phyloP scores from a whole-genome alignment of 352 stramenopile genomes.

The Pythium monospermum region DNA sequence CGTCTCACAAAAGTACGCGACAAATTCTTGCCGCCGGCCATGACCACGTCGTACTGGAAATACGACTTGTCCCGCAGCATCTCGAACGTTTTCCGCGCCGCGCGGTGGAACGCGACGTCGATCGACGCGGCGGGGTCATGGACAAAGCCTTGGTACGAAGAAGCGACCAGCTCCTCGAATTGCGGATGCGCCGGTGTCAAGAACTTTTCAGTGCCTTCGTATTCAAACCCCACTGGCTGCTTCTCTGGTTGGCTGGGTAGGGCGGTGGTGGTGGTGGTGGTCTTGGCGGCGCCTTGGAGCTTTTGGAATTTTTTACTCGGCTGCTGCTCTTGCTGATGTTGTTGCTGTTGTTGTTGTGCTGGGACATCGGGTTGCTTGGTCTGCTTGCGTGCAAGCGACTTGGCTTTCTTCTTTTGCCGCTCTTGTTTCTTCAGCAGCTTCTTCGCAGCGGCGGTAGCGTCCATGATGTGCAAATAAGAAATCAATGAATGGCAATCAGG shows the following conservation, averaged over 20 bases:
- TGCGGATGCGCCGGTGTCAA: slow-evolving; percentile 18
- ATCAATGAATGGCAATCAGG: too few relatives aligned
- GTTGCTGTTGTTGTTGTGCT: neutral
- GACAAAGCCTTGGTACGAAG: slow-evolving; percentile 24
- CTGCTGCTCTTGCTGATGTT: neutral
- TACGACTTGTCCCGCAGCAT: slow-evolving; percentile 30
- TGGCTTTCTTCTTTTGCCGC: slow-evolving; percentile 26
- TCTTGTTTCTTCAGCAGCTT: slow-evolving; percentile 27
- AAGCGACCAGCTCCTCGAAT: slow-evolving; percentile 15
- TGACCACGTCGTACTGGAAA: slow-evolving; percentile 44
- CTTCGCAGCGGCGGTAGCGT: slow-evolving; percentile 14
- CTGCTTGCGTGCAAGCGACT: slow-evolving; percentile 16
- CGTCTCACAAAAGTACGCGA: slow-evolving; percentile 71
- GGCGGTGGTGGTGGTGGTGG: neutral
- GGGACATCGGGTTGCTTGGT: slow-evolving; percentile 9
- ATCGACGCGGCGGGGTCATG: slow-evolving; percentile 17
- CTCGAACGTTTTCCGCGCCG: slow-evolving; percentile 18
- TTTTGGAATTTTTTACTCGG: slow-evolving; percentile 14
- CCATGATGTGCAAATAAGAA: too few relatives aligned
- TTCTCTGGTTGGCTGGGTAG: too few relatives aligned
- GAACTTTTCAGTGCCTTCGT: slow-evolving; percentile 21
- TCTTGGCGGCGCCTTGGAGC: neutral
- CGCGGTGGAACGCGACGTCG: slow-evolving; percentile 13
- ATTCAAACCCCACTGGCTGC: slow-evolving; percentile 16
- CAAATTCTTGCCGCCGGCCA: slow-evolving; percentile 38